A percentile compares a stretch with the other conserved stretches of the same genome.
phyloP scores from a whole-genome alignment of 2,329 filamentous ascomycete genomes.

The Pochonia chlamydosporia region DNA sequence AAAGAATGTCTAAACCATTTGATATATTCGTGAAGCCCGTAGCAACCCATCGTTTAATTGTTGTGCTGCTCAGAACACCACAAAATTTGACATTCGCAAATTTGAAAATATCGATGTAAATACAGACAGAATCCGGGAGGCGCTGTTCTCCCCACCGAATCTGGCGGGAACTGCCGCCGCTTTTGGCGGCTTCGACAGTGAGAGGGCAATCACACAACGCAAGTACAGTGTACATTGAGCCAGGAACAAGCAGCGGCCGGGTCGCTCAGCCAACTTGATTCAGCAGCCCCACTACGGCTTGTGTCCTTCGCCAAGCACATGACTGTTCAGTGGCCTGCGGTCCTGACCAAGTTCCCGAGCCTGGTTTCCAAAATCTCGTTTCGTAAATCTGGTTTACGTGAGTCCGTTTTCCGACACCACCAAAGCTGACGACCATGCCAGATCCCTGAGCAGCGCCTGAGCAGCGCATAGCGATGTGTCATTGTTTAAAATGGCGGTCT shows the following conservation, averaged over 20 bases:
- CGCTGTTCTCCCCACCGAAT: conserved; percentile 12
- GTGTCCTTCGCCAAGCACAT: no score
- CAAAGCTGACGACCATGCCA: neutral
- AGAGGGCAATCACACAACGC: neutral
- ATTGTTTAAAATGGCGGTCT: neutral
- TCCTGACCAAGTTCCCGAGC: neutral
- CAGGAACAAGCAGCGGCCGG: neutral
- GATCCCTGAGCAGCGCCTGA: neutral
- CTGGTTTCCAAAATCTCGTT: no score
- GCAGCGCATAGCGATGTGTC: neutral
- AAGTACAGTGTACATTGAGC: neutral
- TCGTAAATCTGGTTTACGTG: neutral
- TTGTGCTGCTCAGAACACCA: no score
- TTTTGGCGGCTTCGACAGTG: conserved; percentile 1
- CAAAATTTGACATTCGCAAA: no score
- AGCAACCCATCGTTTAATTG: no score
- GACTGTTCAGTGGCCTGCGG: neutral
- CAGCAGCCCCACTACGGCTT: no score
- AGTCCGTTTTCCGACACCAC: neutral
- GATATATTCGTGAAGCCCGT: no score
- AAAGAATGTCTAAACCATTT: no score
- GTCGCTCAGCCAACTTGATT: no score
- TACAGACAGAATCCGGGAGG: neutral
- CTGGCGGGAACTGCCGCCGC: neutral
- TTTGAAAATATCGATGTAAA: no score